Evolutionary conservation across 2,329 filamentous ascomycete genomes (phyloP).

Genomic region (Thyridium curvatum): DNA sequence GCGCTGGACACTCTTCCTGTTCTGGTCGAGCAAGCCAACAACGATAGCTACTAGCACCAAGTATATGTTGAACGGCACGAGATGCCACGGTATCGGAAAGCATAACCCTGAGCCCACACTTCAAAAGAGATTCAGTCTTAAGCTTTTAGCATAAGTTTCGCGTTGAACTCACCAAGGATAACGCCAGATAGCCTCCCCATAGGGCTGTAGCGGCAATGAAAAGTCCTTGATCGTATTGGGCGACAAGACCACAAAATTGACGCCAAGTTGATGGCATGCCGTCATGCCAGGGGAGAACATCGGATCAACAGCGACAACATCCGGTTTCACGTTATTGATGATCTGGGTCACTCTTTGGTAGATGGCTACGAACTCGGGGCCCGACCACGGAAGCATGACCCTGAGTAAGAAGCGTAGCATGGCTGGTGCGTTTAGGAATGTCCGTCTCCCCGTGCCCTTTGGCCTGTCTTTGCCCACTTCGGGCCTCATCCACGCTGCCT

Average conservation of each 20-base stretch:
- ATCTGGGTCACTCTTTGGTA: slow-evolving; percentile 30
- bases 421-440: slow-evolving; percentile 23
- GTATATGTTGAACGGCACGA: slow-evolving; percentile 33
- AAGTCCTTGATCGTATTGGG: slow-evolving; percentile 38
- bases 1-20: slow-evolving; percentile 12
- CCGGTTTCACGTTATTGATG: slow-evolving; percentile 27
- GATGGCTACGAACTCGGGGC: slow-evolving; percentile 30
- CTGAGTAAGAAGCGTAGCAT: slow-evolving; percentile 12
- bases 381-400: slow-evolving; percentile 26
- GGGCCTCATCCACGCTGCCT: no score
- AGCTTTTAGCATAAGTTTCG: background rate
- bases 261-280: slow-evolving; percentile 21
- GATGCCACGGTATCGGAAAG: slow-evolving; percentile 37
- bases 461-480: slow-evolving; percentile 3
- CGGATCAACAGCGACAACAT: slow-evolving; percentile 34
- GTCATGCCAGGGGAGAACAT: slow-evolving; percentile 36
- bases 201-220: slow-evolving; percentile 29
- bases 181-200: slow-evolving; percentile 24
- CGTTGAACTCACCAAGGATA: slow-evolving; percentile 26
- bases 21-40: slow-evolving; percentile 10
- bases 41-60: slow-evolving; percentile 21
- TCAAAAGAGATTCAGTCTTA: no score
- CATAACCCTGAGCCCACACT: slow-evolving; percentile 36
- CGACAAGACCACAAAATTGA: slow-evolving; percentile 24
- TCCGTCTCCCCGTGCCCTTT: slow-evolving; percentile 22